Evolutionary conservation across 108 stramenopile species (phyloP), one percentile per base, ranked within the genome.

Genomic region (Nannochloropsis salina): DNA sequence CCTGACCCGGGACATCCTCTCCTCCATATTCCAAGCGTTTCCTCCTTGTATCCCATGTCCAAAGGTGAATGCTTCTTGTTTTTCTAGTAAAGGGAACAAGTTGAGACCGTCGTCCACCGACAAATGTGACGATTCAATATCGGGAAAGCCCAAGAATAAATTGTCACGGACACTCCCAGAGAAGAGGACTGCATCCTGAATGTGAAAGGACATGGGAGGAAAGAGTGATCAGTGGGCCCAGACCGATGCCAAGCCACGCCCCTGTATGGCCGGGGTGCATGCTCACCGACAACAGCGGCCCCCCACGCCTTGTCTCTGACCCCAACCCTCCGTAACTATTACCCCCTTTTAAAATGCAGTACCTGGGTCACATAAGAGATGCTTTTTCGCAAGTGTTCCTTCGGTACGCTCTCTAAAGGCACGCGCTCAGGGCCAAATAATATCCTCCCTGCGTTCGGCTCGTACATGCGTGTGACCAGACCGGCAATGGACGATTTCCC

Each of bases 401-500:
- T 74, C 20, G 61, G 61, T n/a, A 74, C 61, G 20, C n/a, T 15
- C 20, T 74, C n/a, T n/a, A 74, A 74, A n/a, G 61, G 61, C n/a
- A 8, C 3, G 61, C 61, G 61, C 61, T 74, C 61, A 15, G 61
- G 61, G 20, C 61, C 92, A 8, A 93, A 21, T 10, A 74, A 61
- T 20, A 95, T 88, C 42, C 81, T 41, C 83, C 98, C 93, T 43
- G 42, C 82, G 43, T 83, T 47, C 9, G 96, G 95, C 43, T 86
- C 80, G 87, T 97, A 97, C 80, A 99, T 90, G 18, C 96, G 96
- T n/a, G 93, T 92, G 83, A 99, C 88, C 8, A 99, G 84, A 12
- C 91, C 92, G 9, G 93, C 93, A 42, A 96, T 44, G 9, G 96
- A 97, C 11, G 92, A 91, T 86, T 98, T 99, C 40, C 98, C 98